Evolutionary conservation across 2,329 filamentous ascomycete genomes (phyloP), one percentile per base, ranked within the genome.

Genomic region (Nemania abortiva): DNA sequence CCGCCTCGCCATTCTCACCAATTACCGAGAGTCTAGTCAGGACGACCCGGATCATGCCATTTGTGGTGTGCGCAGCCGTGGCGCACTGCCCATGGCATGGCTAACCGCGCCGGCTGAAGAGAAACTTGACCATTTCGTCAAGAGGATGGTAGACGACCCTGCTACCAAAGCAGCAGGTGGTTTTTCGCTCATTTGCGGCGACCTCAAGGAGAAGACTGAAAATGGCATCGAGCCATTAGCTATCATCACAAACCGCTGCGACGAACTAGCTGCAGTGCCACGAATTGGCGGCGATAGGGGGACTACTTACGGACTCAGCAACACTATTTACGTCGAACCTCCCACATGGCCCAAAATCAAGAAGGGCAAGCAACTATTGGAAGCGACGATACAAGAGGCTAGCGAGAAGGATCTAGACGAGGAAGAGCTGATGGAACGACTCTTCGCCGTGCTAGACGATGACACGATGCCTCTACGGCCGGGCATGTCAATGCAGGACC

Each of bases 181-280:
- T 0, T 91, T 91, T 76, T 90, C 88, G 27, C 84, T 92, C 75
- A 82, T 91, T n/a, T 90, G 89, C 70, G 88, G 88, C 9, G 90
- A 89, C 74, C 80, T 92, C 55, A 83, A 82, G 53, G 57, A 73
- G 24, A 77, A 70, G 61, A 66, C 59, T n/a, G 75, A 74, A 27
- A 72, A 72, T 13, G 67, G 69, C 9, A 76, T 85, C 24, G 82
- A 87, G 68, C 85, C 85, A 0, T 79, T 91, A 11, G 89, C 87
- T 7, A 87, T 91, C 61, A 83, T 91, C 58, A 90, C 87, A 56
- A 91, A 91, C 76, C 85, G 89, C 34, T 85, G 83, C 47, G 86
- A 84, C 49, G 79, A 83, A 49, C 79, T 84, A 1, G 82, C 84
- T 3, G 83, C 87, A 31, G 88, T 91, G 1, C 88, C 89, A 11